Evolutionary conservation across 2,329 filamentous ascomycete genomes (phyloP).

Genomic region (Alternaria sp.): DNA sequence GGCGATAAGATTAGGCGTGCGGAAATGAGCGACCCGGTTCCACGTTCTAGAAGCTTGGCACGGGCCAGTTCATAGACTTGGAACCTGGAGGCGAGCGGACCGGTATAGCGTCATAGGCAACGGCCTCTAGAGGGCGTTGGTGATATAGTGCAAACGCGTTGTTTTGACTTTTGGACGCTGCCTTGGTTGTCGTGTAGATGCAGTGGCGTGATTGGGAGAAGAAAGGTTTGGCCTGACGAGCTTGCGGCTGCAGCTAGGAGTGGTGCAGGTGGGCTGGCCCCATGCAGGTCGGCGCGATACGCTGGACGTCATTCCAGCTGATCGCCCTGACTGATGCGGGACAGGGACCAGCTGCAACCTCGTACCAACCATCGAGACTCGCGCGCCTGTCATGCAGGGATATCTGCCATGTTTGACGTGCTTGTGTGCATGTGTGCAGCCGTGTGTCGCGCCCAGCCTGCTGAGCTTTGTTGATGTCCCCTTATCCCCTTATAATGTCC

Average conservation of each 20-base stretch:
- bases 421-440: conserved; percentile 25
- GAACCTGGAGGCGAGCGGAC: conserved; percentile 21
- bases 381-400: conserved; percentile 27
- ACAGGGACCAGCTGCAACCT: conserved; percentile 31
- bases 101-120: conserved; percentile 23
- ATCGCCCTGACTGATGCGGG: conserved; percentile 33
- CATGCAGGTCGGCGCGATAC: conserved; percentile 29
- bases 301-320: conserved; percentile 31
- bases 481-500: conserved; percentile 26
- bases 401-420: conserved; percentile 42
- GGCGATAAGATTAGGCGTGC: conserved; percentile 7
- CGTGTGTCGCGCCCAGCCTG: conserved; percentile 23
- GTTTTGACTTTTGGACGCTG: not conserved
- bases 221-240: conserved; percentile 1
- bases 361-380: conserved; percentile 27
- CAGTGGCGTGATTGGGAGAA: not conserved
- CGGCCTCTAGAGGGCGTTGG: conserved; percentile 6
- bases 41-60: conserved; percentile 27
- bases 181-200: conserved; percentile 3
- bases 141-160: not conserved
- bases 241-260: conserved; percentile 25
- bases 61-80: not conserved
- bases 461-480: conserved; percentile 34
- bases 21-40: conserved; percentile 13
- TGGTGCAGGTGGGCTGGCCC: conserved; percentile 28